Evolutionary conservation across 2,329 filamentous ascomycete genomes (phyloP).

Genomic region (Aspergillaceae sp.): DNA sequence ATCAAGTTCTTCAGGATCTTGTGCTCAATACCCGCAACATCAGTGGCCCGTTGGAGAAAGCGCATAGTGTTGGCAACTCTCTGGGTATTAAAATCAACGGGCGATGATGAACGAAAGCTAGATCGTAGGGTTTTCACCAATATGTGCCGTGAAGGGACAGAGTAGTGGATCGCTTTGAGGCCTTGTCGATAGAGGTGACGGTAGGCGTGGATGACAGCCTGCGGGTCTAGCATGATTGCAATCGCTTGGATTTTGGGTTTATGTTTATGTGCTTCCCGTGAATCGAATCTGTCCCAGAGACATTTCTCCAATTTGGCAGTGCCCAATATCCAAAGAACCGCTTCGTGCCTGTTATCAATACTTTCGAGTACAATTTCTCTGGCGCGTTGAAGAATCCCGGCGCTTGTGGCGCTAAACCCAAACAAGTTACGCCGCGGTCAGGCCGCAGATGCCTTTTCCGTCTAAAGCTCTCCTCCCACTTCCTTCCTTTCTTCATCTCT

Average conservation of each 20-base stretch:
- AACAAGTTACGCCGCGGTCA: constrained; percentile 12
- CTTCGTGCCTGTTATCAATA: too few species aligned
- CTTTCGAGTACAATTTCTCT: too few species aligned
- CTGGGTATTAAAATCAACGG: constrained; percentile 29
- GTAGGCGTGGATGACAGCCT: constrained; percentile 44
- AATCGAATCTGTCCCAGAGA: too few species aligned
- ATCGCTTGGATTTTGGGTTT: neutral
- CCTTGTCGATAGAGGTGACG: constrained; percentile 48
- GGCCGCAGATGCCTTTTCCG: constrained; percentile 12
- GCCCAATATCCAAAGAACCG: too few species aligned
- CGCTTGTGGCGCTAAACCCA: constrained; percentile 13
- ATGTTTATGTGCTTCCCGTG: too few species aligned
- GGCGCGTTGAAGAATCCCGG: neutral
- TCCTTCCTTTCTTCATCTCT: neutral
- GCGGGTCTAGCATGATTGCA: constrained; percentile 9
- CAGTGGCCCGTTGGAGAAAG: constrained; percentile 37
- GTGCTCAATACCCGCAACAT: constrained; percentile 36
- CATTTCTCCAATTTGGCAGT: too few species aligned
- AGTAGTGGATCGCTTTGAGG: constrained; percentile 49
- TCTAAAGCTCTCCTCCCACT: constrained; percentile 1
- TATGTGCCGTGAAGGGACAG: constrained; percentile 48
- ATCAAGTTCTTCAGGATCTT: constrained; percentile 40
- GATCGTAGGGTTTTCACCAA: constrained; percentile 38
- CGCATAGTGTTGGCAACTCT: constrained; percentile 38
- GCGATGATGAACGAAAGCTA: constrained; percentile 32